Percentiles rank a stretch among this genome's conserved stretches.
Evolutionary conservation across 2,329 filamentous ascomycete species (phyloP).

Genomic region (Ophiostoma angusticollis): DNA sequence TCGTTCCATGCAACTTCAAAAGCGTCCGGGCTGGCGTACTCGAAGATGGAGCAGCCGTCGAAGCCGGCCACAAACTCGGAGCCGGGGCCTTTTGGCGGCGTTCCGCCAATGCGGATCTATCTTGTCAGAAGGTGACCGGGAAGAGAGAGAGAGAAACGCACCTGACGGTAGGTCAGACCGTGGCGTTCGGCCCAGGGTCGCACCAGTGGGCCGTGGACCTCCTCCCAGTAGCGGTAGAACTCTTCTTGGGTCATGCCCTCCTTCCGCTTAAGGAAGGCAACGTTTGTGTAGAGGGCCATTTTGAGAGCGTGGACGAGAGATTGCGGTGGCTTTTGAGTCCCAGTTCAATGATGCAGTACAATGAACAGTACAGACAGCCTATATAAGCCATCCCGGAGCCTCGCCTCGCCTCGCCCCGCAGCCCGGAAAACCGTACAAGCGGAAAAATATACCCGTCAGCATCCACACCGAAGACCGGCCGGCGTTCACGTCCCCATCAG

Average conservation of each 20-base stretch:
- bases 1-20: conserved; percentile 19
- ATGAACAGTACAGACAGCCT: too few relatives aligned
- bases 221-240: conserved; percentile 24
- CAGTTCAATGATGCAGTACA: too few relatives aligned
- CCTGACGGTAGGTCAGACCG: conserved; percentile 22
- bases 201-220: conserved; percentile 21
- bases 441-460: conserved; percentile 4
- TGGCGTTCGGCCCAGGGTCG: conserved; percentile 23
- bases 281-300: conserved; percentile 1
- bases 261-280: conserved; percentile 13
- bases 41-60: conserved; percentile 22
- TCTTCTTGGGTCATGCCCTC: conserved; percentile 18
- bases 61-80: conserved; percentile 13
- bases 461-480: neutral
- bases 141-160: neutral
- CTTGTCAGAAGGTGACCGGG: neutral
- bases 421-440: too few relatives aligned
- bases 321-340: neutral
- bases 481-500: too few relatives aligned
- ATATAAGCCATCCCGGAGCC: too few relatives aligned
- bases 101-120: conserved; percentile 17
- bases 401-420: neutral
- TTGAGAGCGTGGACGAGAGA: neutral
- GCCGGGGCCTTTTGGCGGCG: conserved; percentile 10
- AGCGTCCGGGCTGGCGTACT: conserved; percentile 17